Percentiles rank a stretch among this genome's conserved stretches.
Evolutionary conservation across 2,329 filamentous ascomycete genomes (phyloP).

Genomic region (Xylaria sp.): DNA sequence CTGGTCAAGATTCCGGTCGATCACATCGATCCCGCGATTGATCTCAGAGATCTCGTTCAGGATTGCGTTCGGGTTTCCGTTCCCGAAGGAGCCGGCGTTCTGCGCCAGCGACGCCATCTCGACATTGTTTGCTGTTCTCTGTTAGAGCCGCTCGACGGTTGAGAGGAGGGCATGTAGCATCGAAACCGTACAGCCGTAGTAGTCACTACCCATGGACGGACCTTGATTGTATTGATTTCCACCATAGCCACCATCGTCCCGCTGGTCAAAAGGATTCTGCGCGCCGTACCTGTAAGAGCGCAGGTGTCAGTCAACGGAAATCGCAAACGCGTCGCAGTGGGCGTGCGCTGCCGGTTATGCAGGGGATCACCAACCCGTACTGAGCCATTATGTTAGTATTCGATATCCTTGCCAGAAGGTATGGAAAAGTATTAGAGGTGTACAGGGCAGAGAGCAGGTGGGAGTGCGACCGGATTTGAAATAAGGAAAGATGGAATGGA

Average conservation of each 20-base stretch:
- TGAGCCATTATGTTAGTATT: constrained; percentile 47
- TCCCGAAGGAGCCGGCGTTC: constrained; percentile 50
- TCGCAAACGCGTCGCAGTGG: constrained; percentile 11
- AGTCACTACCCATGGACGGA: constrained; percentile 27
- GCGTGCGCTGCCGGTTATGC: constrained; percentile 4
- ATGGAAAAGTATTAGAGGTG: constrained; percentile 25
- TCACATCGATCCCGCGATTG: constrained; percentile 72
- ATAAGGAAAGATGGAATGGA: neutral
- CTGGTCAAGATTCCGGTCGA: constrained; percentile 72
- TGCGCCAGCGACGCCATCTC: constrained; percentile 71
- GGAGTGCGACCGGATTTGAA: neutral
- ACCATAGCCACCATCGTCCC: constrained; percentile 43
- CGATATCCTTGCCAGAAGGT: constrained; percentile 18
- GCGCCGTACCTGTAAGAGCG: constrained; percentile 53
- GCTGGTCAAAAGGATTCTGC: constrained; percentile 63
- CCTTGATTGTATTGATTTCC: constrained; percentile 37
- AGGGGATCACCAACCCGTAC: constrained; percentile 56
- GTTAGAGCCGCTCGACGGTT: constrained; percentile 13
- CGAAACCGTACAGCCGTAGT: constrained; percentile 45
- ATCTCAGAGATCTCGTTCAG: constrained; percentile 85
- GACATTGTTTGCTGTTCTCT: constrained; percentile 52
- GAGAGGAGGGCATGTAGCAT: neutral
- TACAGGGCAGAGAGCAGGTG: constrained; percentile 19
- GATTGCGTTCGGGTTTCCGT: constrained; percentile 71
- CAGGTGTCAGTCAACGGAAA: constrained; percentile 36